Base-by-base conservation (phyloP, 2,329 filamentous ascomycete species). In the Claviceps sp. region DNA sequence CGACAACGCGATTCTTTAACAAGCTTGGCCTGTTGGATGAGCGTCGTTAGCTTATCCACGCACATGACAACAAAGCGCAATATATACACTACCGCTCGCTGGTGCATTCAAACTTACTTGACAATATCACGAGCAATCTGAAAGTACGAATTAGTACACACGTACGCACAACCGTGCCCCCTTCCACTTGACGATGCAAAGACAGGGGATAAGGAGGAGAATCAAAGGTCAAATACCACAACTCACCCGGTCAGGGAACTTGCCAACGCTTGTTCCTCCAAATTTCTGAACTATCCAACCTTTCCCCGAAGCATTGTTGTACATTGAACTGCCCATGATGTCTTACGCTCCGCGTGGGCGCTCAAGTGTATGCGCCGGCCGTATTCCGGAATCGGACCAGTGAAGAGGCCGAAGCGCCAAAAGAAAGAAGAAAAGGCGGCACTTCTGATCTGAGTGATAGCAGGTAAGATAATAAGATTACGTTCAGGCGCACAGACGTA, bases 241-340 rank as follows among this genome's bases (percentile, higher is more conserved):
- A 68, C 70, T 53, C 62, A 78, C 75, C 69, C 85, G 84, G 59
- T 80, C 77, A 50, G 90, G 84, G 62, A 95, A 95, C 71, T 97
- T 97, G 60, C 91, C 93, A 49, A 97, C 86, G 64, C 88, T 95
- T 50, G 91, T 98, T 49, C 91, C 91, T 56, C 90, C 90, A 67
- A 95, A 95, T 69, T 96, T 96, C 67, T 95, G 89, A 49, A 96
- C 86, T 34, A 95, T 77, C 90, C 89, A 95, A 58, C 75, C 75
- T 57, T 73, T 71, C 46, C 61, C 60, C 51, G 65, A 61, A 47
- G 64, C 59, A 58, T 72, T 72, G 57, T 56, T 61, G 54, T 62
- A 56, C 42, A 60, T 59, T 16, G 62, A 62, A 55, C 61, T 63
- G 51, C 62, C 66, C 67, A 68, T 68, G 44, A 45, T 50, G 50